Base-by-base conservation (phyloP, 805 yeast genomes). In the Schwanniomyces occidentalis region DNA sequence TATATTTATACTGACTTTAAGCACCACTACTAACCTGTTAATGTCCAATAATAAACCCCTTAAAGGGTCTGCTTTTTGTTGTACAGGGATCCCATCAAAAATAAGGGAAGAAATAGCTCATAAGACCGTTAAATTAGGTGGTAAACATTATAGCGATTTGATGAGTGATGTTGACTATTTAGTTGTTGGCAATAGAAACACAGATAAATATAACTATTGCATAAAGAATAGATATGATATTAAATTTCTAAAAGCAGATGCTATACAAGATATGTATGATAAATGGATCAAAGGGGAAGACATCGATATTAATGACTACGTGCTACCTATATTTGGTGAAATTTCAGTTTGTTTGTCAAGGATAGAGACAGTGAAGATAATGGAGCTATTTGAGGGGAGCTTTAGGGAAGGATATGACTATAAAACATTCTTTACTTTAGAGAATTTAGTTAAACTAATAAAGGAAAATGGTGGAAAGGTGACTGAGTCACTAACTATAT, bases 151-250 rank as follows among this genome's bases (percentile, higher is more conserved):
- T 38, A 68, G 69, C 26, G 82, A 82, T 48, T 56, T 83, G 44
- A 77, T 81, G 65, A 73, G 78, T 30, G 80, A 78, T 51, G 81
- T 77, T 2, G 69, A 73, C 34, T 74, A 75, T 25, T 56, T 84
- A 16, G 65, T 84, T 4, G 80, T 82, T 19, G 88, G 87, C 2
- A 69, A 67, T 25, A 60, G 74, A 18, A 60, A 68, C 37, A 77
- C 84, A 0, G 80, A 75, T 17, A 80, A 80, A 51, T 78, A 71
- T 53, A 58, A 58, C 32, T 80, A 66, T 49, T 70, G 77, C 35
- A 69, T 77, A 1, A 59, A 65, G 37, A 62, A 66, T 37, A 58
- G 86, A 36, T 59, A 63, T 32, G 90, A 85, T 56, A 69, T 87
- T 20, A 56, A 55, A 27, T 78, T 86, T 45, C 51, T 86, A 12